Percentiles rank a stretch among this genome's conserved stretches.
Evolutionary conservation across 192 early-diverging fungal species (phyloP).

Genomic region (Backusella psychrophila): DNA sequence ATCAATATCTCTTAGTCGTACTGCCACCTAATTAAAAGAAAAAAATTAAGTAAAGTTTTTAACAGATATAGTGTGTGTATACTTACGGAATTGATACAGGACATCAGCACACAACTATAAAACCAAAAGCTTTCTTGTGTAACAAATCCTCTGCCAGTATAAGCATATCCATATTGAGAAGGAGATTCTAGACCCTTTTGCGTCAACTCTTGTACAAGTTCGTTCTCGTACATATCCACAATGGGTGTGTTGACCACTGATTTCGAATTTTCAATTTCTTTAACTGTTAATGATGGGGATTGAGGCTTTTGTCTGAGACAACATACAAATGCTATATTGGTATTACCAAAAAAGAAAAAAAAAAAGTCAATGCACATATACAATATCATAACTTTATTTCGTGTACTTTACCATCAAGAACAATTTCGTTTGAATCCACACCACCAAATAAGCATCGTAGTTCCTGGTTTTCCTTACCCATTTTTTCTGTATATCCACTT

Average conservation of each 20-base stretch:
- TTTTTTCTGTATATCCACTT: slow-evolving; percentile 10
- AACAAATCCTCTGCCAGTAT: slow-evolving; percentile 57
- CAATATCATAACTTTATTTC: not conserved
- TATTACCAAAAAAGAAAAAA: not conserved
- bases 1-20: slow-evolving; percentile 45
- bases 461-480: slow-evolving; percentile 28
- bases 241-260: not conserved
- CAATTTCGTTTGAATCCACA: slow-evolving; percentile 27
- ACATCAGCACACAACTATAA: slow-evolving; percentile 59
- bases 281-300: not conserved
- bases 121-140: slow-evolving; percentile 67
- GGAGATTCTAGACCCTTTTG: slow-evolving; percentile 5
- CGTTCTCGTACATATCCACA: slow-evolving; percentile 17
- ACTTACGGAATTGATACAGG: slow-evolving; percentile 53
- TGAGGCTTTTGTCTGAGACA: slow-evolving; percentile 21
- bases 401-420: slow-evolving; percentile 34
- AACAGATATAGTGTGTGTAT: not conserved
- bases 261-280: not conserved
- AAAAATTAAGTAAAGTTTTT: not conserved
- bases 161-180: slow-evolving; percentile 30
- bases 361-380: not conserved
- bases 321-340: not conserved
- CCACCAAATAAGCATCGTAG: slow-evolving; percentile 30
- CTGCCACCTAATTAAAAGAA: slow-evolving; percentile 36
- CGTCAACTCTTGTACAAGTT: slow-evolving; percentile 3